Base-by-base conservation (phyloP, 106 monocot species). In the Dendrobium huoshanense region DNA sequence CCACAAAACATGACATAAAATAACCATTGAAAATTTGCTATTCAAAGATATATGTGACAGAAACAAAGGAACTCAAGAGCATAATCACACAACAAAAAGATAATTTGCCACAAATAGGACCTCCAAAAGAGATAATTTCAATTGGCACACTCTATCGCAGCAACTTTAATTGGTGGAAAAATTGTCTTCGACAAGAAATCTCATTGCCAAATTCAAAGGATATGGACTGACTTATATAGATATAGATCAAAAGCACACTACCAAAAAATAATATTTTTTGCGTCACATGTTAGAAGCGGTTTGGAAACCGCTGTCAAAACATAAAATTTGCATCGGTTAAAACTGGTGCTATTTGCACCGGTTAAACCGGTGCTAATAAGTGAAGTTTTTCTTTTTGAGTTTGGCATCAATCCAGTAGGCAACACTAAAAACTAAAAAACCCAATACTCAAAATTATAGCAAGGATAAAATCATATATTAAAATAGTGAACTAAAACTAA, bases 371-470 rank as follows among this genome's bases (percentile, higher is more conserved):
- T 31, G 31, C 1, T 31, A 67, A 94, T 84, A 22, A 97, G 68
- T 87, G 97, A 97, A 79, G 92, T 97, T 51, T 89, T 91, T 40
- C 59, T 77, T 65, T 89, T 83, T 15, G 94, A 86, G 74, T 91
- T 87, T 55, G 92, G 92, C 80, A 92, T 80, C 81, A 92, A 59
- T 77, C 94, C 97, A 55, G 97, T 94, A 42, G 92, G 74, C 47
- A 97, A 72, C 42, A 97, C 92, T 18, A 97, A 80, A 79, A 97
- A 73, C 81, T 94, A 94, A 65, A 97, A 97, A 67, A 90, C 90
- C 83, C 92, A 94, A 73, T 87, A 92, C 72, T 97, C 97, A 79
- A 97, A 87, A 72, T 92, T 97, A 81, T 7, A 79, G 48, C 2
- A 70, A 25, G 18, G 64, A 27, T 77, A n/a, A 78, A 47, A 25